Evolutionary conservation across 2,329 filamentous ascomycete genomes (phyloP).

Genomic region (Venturia asperata): DNA sequence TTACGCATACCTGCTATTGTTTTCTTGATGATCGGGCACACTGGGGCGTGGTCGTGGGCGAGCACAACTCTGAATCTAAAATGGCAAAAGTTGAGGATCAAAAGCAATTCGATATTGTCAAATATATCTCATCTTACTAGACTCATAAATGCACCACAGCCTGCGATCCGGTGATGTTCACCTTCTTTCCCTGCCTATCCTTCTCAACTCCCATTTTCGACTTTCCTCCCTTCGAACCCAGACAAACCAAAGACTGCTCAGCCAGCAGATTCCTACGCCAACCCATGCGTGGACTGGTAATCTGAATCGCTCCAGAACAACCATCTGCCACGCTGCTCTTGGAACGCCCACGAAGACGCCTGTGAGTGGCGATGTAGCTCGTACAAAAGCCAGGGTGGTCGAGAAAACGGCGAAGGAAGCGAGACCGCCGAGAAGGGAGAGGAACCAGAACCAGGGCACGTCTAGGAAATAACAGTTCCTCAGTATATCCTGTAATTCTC

Average conservation of each 20-base stretch:
- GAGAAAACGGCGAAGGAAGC: conserved; percentile 44
- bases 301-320: conserved; percentile 41
- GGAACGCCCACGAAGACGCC: conserved; percentile 46
- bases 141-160: background rate
- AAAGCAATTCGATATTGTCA: background rate
- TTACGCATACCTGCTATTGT: too few species aligned
- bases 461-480: conserved; percentile 50
- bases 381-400: conserved; percentile 42
- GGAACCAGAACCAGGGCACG: conserved; percentile 50
- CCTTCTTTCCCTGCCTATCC: conserved; percentile 20
- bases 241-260: conserved; percentile 44
- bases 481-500: conserved; percentile 43
- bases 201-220: conserved; percentile 28
- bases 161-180: background rate
- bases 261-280: conserved; percentile 45
- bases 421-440: conserved; percentile 43
- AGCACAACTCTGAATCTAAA: background rate
- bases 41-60: too few species aligned
- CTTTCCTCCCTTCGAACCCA: conserved; percentile 38
- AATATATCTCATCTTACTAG: background rate
- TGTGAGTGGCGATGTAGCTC: conserved; percentile 45
- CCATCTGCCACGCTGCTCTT: conserved; percentile 42
- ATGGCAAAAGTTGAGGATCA: too few species aligned
- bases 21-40: background rate
- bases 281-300: conserved; percentile 47